Conservation (phyloP, 2,329 filamentous ascomycete genomes). For the Stachybotrys chartarum region DNA sequence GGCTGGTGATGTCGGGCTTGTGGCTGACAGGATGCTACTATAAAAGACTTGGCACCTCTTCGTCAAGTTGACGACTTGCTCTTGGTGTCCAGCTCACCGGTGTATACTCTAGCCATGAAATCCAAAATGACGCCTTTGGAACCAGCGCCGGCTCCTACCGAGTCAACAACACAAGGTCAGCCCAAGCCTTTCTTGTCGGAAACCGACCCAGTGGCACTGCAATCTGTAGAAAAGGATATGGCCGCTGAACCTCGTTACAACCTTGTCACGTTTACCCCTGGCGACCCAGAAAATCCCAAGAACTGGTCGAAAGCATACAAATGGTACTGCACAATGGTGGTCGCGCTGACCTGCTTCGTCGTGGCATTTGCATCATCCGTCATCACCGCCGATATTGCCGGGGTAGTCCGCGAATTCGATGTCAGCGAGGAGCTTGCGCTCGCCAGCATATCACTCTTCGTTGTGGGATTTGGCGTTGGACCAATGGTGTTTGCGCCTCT, state of each 20-base stretch:
- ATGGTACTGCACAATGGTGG: constrained; percentile 82
- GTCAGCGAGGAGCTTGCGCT: constrained; percentile 68
- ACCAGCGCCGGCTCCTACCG: background rate
- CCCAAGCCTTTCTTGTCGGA: too few species aligned
- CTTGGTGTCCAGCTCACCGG: too few species aligned
- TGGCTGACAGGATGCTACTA: background rate
- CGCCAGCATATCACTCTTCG: constrained; percentile 67
- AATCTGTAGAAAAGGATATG: too few species aligned
- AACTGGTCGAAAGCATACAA: constrained; percentile 75
- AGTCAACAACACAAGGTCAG: background rate
- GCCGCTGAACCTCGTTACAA: constrained; percentile 28
- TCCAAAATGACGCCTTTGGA: background rate
- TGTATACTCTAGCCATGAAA: background rate
- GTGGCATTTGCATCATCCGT: constrained; percentile 67
- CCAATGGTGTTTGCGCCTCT: constrained; percentile 76
- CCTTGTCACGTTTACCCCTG: constrained; percentile 58
- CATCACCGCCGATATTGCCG: constrained; percentile 68
- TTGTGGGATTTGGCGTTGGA: constrained; percentile 74
- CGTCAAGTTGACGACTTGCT: background rate
- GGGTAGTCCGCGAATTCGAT: constrained; percentile 55
- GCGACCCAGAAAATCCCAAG: constrained; percentile 74
- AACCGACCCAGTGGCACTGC: too few species aligned
- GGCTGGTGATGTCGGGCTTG: background rate
- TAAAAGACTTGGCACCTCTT: background rate
- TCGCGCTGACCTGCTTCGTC: constrained; percentile 68